A percentile compares a stretch with the other conserved stretches of the same genome.
phyloP scores from a whole-genome alignment of 78 protist genomes.

The Dictyostelium firmibasis region DNA sequence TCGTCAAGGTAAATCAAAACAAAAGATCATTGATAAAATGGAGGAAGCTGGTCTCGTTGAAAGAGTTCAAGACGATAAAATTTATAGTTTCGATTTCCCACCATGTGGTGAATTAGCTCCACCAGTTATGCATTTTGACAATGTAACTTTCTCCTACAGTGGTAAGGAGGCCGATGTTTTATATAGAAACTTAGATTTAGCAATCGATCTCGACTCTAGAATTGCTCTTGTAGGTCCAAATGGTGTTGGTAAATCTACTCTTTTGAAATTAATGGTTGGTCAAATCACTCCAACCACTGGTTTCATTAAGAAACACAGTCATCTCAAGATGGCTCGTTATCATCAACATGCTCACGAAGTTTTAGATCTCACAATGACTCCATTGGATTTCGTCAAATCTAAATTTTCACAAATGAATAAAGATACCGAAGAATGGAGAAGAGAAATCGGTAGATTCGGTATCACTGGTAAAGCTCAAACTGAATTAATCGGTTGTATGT shows the following conservation, averaged over 20 bases:
- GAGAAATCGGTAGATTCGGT: conserved; percentile 88
- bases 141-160: conserved; percentile 92
- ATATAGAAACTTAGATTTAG: conserved; percentile 90
- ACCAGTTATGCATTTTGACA: conserved; percentile 90
- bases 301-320: conserved; percentile 81
- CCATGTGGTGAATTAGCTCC: conserved; percentile 87
- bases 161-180: conserved; percentile 84
- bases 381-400: conserved; percentile 80
- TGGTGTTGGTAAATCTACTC: conserved; percentile 96
- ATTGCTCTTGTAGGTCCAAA: conserved; percentile 97
- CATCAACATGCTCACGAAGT: conserved; percentile 86
- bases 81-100: conserved; percentile 88
- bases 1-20: conserved; percentile 77
- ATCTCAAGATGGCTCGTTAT: conserved; percentile 88
- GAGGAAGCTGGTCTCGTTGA: conserved; percentile 91
- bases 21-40: conserved; percentile 87
- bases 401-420: conserved; percentile 65
- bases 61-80: conserved; percentile 79
- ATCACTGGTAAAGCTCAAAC: conserved; percentile 88
- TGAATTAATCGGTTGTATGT: conserved; percentile 72
- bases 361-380: conserved; percentile 66
- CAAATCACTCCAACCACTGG: conserved; percentile 93
- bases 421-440: conserved; percentile 84
- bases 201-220: conserved; percentile 89
- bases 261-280: conserved; percentile 93